These are phyloP conservation scores for Cicer cuneatum DNA, from an alignment of 306 rosid genomes.

Conservation along the genomic window DNA sequence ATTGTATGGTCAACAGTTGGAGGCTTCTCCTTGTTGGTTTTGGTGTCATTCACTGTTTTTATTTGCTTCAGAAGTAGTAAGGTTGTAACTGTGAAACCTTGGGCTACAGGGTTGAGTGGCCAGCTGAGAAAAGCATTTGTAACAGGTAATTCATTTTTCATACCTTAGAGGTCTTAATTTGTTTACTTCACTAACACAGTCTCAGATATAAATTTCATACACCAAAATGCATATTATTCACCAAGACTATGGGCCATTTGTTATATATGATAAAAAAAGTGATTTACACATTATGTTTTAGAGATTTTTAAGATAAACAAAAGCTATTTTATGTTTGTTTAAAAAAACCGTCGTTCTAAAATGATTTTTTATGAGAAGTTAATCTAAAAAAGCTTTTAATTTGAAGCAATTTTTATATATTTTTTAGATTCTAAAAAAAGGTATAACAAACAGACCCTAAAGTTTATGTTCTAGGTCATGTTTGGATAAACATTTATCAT, in stretches of 20 bases:
- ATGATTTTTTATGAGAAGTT: no score
- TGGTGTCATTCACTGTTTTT: conserved; percentile 50
- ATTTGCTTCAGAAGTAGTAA: conserved; percentile 61
- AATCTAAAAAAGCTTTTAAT: no score
- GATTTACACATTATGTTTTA: no score
- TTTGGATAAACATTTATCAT: no score
- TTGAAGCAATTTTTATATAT: no score
- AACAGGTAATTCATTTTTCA: conserved; percentile 60
- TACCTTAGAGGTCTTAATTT: not conserved
- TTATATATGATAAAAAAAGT: no score
- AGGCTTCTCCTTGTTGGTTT: conserved; percentile 57
- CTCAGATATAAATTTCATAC: conserved; percentile 27
- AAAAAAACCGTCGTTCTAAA: no score
- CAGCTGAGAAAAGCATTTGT: conserved; percentile 93
- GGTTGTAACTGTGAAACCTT: conserved; percentile 84
- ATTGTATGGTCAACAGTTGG: conserved; percentile 57
- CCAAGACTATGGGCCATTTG: not conserved
- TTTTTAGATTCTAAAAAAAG: no score
- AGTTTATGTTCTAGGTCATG: not conserved
- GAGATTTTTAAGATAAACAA: no score
- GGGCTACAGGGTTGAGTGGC: conserved; percentile 97
- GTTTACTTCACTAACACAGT: not conserved
- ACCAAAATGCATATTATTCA: not conserved
- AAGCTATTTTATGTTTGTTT: no score
- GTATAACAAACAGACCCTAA: not conserved